Evolutionary conservation across 768 basidiomycete species (phyloP).

Genomic region (Suillus ampliporus): DNA sequence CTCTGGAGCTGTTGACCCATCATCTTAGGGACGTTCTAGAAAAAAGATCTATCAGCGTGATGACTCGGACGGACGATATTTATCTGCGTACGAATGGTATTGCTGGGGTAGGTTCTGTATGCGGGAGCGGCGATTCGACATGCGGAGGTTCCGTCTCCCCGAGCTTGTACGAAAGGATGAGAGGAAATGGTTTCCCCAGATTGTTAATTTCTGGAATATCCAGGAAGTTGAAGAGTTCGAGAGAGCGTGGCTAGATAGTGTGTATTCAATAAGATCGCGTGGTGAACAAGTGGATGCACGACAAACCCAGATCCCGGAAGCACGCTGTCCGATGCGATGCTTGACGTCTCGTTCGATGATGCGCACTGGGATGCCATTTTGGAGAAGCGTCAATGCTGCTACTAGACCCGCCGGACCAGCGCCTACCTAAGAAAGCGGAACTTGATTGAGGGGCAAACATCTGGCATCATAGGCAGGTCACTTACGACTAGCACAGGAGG

Average conservation of each 20-base stretch:
- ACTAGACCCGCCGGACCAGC: conserved; percentile 16
- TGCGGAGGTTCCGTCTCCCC: conserved; percentile 3
- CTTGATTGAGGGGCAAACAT: no score
- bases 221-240: conserved; percentile 46
- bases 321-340: conserved; percentile 44
- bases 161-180: conserved; percentile 39
- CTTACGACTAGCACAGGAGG: no score
- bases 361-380: conserved; percentile 18
- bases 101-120: conserved; percentile 25
- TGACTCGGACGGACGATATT: not conserved
- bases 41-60: not conserved
- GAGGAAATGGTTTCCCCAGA: conserved; percentile 31
- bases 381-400: conserved; percentile 16
- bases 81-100: conserved; percentile 34
- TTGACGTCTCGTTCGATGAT: conserved; percentile 19
- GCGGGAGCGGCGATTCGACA: conserved; percentile 21
- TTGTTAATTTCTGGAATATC: conserved; percentile 43
- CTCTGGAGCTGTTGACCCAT: conserved; percentile 31
- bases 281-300: not conserved
- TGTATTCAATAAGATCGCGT: not conserved
- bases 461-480: no score
- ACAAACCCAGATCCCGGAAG: conserved; percentile 42
- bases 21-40: conserved; percentile 9
- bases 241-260: conserved; percentile 43
- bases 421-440: conserved; percentile 4